Conservation (phyloP, 2,329 filamentous ascomycete genomes). For the Ophiocordyceps robertsii region DNA sequence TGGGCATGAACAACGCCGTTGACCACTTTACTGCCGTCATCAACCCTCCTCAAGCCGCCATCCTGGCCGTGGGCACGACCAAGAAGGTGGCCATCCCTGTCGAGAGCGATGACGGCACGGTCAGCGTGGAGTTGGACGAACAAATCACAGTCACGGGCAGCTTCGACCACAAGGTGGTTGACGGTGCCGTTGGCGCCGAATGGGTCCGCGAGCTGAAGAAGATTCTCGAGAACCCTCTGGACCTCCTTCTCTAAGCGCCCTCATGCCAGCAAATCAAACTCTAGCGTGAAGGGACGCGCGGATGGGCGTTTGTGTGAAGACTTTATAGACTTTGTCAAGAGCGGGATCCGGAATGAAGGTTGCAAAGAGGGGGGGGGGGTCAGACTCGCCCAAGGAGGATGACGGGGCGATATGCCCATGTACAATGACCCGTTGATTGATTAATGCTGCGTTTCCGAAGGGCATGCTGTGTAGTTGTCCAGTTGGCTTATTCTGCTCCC, state of each 20-base stretch:
- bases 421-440: slow-evolving; percentile 28
- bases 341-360: not conserved
- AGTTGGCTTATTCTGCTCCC: slow-evolving; percentile 14
- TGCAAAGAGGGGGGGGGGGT: not conserved
- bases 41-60: slow-evolving; percentile 94
- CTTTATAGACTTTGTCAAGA: slow-evolving; percentile 5
- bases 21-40: slow-evolving; percentile 97
- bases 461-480: slow-evolving; percentile 11
- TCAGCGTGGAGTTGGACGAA: slow-evolving; percentile 78
- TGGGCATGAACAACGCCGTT: slow-evolving; percentile 97
- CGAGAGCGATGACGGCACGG: slow-evolving; percentile 70
- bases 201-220: slow-evolving; percentile 97
- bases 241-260: slow-evolving; percentile 65
- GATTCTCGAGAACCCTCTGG: slow-evolving; percentile 91
- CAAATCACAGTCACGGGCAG: slow-evolving; percentile 90
- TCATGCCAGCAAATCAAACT: not conserved
- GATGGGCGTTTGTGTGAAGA: slow-evolving; percentile 2
- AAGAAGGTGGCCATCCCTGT: slow-evolving; percentile 87
- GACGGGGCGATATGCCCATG: slow-evolving; percentile 20
- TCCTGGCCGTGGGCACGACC: slow-evolving; percentile 87
- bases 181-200: slow-evolving; percentile 90
- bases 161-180: slow-evolving; percentile 98
- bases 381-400: slow-evolving; percentile 5
- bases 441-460: slow-evolving; percentile 23
- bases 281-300: not conserved